Base-by-base conservation (phyloP, 129 eudicot genomes). In the Flaveria ramosissima region DNA sequence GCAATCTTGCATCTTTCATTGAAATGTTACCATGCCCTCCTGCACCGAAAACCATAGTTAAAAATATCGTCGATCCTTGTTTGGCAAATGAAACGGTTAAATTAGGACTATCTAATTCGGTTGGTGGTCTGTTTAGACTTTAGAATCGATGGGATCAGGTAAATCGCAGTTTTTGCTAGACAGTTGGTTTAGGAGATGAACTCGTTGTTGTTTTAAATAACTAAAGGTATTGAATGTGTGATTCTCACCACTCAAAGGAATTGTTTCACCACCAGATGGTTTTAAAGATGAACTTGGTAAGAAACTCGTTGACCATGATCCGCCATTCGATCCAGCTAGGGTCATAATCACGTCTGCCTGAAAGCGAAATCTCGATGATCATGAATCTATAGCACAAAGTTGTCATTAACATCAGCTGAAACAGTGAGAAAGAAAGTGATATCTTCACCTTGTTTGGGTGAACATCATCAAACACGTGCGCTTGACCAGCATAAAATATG, bases 291-390 rank as follows among this genome's bases (percentile, higher is more conserved):
- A 80, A 76, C 80, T 93, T 14, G 91, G 83, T 41, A 63, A 69
- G 62, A 78, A 92, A 23, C 80, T 83, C 46, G 98, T 93, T 0
- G 97, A 93, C 98, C 98, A 93, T 17, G 98, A 93, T 89, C 97
- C 98, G 61, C 98, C 97, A 65, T 88, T 91, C 55, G 96, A 90
- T 51, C 97, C 96, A 53, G 98, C 98, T 61, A 93, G 79, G 4
- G 90, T 88, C 96, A 93, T 90, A 83, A 93, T 93, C 13, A 88
- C 90, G 36, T 93, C 98, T 20, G 97, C 97, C 98, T 93, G 96
- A 81, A 83, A 83, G 27, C 39, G 2, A 68, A 62, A 0, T 66
- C 27, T 26, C 66, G 8, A 73, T 19, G 7, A 51, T 48, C 16
- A 48, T 56, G 43, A 67, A 47, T 68, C 71, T 59, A 20, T 43